phyloP scores from a whole-genome alignment of 129 eudicot species.

The Helianthus tuberosus region DNA sequence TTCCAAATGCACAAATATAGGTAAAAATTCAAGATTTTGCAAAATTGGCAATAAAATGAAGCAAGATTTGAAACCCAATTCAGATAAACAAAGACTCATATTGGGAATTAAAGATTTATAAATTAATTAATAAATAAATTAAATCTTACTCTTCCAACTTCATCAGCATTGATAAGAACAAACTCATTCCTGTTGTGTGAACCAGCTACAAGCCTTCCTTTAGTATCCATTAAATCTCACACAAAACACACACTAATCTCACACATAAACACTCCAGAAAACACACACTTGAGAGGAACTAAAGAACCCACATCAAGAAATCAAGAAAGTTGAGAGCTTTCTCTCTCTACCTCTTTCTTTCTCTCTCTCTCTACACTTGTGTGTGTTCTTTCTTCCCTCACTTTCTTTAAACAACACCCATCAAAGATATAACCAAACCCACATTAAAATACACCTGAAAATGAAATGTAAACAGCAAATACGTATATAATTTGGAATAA shows the following conservation, averaged over 20 bases:
- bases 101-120: background rate
- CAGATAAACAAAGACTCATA: slow-evolving; percentile 5
- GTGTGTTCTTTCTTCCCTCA: slow-evolving; percentile 17
- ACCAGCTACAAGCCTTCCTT: slow-evolving; percentile 94
- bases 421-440: slow-evolving; percentile 41
- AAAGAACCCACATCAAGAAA: slow-evolving; percentile 11
- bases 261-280: slow-evolving; percentile 26
- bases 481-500: background rate
- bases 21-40: slow-evolving; percentile 10
- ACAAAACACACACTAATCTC: slow-evolving; percentile 21
- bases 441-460: slow-evolving; percentile 40
- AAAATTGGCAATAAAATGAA: slow-evolving; percentile 13
- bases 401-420: slow-evolving; percentile 30
- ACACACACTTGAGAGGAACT: slow-evolving; percentile 21
- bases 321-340: slow-evolving; percentile 25
- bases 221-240: slow-evolving; percentile 69
- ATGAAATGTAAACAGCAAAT: slow-evolving; percentile 12
- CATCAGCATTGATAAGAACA: slow-evolving; percentile 97
- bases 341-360: background rate
- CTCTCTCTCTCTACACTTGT: slow-evolving; percentile 16
- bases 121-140: background rate
- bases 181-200: slow-evolving; percentile 97
- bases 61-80: slow-evolving; percentile 16
- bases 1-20: slow-evolving; percentile 11
- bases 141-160: slow-evolving; percentile 87